Conservation (phyloP, 495 filamentous ascomycete genomes). For the Cenococcum geophilum region DNA sequence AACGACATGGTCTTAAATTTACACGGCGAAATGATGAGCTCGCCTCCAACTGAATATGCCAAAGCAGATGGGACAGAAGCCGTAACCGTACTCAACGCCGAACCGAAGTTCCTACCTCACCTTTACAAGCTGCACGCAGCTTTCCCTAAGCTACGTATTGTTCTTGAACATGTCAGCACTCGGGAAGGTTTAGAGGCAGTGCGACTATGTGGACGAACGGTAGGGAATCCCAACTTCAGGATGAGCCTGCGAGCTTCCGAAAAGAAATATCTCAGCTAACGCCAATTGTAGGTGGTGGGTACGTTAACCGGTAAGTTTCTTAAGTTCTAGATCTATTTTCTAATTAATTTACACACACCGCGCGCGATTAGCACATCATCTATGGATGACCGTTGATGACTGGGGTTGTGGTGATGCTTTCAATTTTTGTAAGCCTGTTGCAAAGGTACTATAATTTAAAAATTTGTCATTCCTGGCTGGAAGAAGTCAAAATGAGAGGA, state of each 20-base stretch:
- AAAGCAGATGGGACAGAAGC: conserved; percentile 19
- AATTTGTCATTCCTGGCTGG: too few relatives aligned
- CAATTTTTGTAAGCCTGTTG: conserved; percentile 73
- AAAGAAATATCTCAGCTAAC: conserved; percentile 61
- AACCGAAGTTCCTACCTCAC: conserved; percentile 72
- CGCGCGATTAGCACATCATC: conserved; percentile 78
- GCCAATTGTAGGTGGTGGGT: conserved; percentile 42
- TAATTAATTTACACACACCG: too few relatives aligned
- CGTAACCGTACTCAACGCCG: conserved; percentile 71
- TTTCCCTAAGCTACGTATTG: conserved; percentile 77
- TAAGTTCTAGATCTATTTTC: too few relatives aligned
- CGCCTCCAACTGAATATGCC: conserved; percentile 36
- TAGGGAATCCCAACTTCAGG: conserved; percentile 52
- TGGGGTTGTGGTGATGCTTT: conserved; percentile 63
- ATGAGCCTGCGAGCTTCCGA: conserved; percentile 70
- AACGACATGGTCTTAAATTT: conserved; percentile 59
- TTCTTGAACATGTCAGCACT: conserved; percentile 78
- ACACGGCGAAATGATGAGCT: conserved; percentile 47
- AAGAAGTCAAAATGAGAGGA: too few relatives aligned
- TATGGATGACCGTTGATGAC: conserved; percentile 71
- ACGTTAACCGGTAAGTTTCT: too few relatives aligned
- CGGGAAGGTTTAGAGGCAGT: too few relatives aligned
- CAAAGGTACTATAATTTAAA: conserved; percentile 26
- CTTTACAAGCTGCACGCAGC: conserved; percentile 60
- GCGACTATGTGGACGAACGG: too few relatives aligned